A percentile compares a stretch with the other conserved stretches of the same genome.
phyloP scores from a whole-genome alignment of 1,284 basidiomycete genomes.

The Mycena citricolor region DNA sequence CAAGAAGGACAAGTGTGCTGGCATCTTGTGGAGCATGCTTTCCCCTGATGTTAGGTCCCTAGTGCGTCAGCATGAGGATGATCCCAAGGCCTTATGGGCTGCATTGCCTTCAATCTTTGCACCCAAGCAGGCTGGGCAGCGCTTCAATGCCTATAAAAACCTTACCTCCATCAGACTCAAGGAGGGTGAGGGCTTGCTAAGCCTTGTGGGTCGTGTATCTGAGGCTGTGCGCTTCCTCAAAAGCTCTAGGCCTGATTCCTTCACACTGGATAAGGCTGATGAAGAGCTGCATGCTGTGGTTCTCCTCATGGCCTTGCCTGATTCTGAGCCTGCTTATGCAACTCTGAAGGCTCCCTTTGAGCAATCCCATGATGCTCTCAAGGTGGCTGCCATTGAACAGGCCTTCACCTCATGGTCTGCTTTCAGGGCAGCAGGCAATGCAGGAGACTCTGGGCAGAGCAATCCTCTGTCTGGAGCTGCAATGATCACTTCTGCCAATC shows the following conservation, averaged over 20 bases:
- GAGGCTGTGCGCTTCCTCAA: constrained; percentile 1
- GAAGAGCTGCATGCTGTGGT: constrained; percentile 3
- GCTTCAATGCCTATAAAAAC: constrained; percentile 3
- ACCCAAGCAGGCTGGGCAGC: constrained; percentile 6
- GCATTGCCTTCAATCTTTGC: constrained; percentile 1
- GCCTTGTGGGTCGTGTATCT: constrained; percentile 3
- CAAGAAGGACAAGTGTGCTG: constrained; percentile 9
- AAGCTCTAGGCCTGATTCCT: neutral
- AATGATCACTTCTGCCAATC: too few species aligned
- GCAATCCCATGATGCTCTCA: constrained; percentile 2
- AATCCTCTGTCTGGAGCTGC: too few species aligned
- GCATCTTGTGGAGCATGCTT: constrained; percentile 3
- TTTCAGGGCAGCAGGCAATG: too few species aligned
- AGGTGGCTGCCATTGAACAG: constrained; percentile 1
- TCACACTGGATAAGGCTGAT: constrained; percentile 1
- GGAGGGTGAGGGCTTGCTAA: constrained; percentile 6
- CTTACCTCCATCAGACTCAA: constrained; percentile 1
- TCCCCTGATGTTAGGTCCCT: constrained; percentile 4
- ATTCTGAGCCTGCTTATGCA: neutral
- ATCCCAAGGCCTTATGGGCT: constrained; percentile 3
- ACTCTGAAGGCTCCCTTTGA: constrained; percentile 9
- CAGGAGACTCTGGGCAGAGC: too few species aligned
- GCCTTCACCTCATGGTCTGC: too few species aligned
- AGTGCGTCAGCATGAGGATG: constrained; percentile 7
- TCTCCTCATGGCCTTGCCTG: constrained; percentile 10